A percentile compares a stretch with the other conserved stretches of the same genome.
Conservation (phyloP, 495 filamentous ascomycete genomes). For the Chaetomidium leptoderma region DNA sequence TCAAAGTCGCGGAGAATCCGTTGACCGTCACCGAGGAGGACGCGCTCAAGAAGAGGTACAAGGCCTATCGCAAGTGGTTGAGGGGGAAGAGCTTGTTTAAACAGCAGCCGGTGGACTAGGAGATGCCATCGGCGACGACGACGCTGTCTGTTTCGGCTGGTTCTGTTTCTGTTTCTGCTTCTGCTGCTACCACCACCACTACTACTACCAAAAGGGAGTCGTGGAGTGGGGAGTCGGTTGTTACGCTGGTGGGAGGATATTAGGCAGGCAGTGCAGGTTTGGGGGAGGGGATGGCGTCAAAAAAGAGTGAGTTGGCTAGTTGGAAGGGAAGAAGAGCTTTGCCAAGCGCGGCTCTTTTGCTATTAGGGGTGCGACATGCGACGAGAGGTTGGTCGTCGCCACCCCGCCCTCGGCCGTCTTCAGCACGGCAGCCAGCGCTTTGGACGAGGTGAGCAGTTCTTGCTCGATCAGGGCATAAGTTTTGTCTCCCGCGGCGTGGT, state of each 20-base stretch:
- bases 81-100: slow-evolving; percentile 91
- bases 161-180: neutral
- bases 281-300: neutral
- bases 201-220: no score
- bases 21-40: slow-evolving; percentile 86
- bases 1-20: slow-evolving; percentile 72
- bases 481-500: slow-evolving; percentile 21
- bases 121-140: slow-evolving; percentile 13
- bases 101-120: slow-evolving; percentile 68
- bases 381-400: slow-evolving; percentile 22
- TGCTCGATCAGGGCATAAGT: slow-evolving; percentile 33
- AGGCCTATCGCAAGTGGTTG: slow-evolving; percentile 91
- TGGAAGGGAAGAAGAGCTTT: slow-evolving; percentile 41
- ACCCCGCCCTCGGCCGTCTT: slow-evolving; percentile 22
- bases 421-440: slow-evolving; percentile 31
- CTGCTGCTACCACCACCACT: slow-evolving; percentile 1
- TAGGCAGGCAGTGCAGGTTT: neutral
- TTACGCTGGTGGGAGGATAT: slow-evolving; percentile 1
- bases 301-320: neutral
- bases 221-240: slow-evolving; percentile 4
- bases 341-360: slow-evolving; percentile 41
- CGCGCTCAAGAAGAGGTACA: slow-evolving; percentile 84
- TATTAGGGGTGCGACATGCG: slow-evolving; percentile 35
- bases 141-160: neutral
- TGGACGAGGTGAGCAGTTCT: slow-evolving; percentile 42